Conservation (phyloP, 257 asterid species). For the Sherardia arvensis region DNA sequence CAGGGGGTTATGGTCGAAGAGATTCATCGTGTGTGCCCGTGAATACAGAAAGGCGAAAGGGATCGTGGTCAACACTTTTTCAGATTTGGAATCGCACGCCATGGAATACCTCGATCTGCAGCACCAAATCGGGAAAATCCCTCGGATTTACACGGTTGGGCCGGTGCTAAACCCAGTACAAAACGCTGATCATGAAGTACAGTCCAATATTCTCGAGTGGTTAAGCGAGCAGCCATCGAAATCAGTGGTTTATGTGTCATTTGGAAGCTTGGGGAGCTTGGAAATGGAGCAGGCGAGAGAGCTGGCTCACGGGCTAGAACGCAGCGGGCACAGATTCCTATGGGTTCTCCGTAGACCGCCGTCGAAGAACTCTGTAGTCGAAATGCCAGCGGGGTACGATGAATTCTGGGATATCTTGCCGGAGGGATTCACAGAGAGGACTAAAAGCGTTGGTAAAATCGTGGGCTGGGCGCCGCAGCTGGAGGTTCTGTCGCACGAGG, state of each 20-base stretch:
- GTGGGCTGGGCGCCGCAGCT: conserved; percentile 18
- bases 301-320: conserved; percentile 40
- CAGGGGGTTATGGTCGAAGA: conserved; percentile 29
- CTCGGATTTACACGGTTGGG: conserved; percentile 46
- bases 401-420: conserved; percentile 11
- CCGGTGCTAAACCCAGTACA: conserved; percentile 40
- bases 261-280: conserved; percentile 38
- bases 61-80: conserved; percentile 43
- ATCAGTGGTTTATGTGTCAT: background rate
- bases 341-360: conserved; percentile 34
- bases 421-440: conserved; percentile 12
- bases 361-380: background rate
- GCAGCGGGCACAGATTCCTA: conserved; percentile 33
- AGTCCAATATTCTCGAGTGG: conserved; percentile 5
- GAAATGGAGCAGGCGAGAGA: conserved; percentile 25
- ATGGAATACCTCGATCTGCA: conserved; percentile 22
- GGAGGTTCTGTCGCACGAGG: conserved; percentile 12
- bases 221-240: background rate
- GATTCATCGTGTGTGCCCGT: conserved; percentile 47
- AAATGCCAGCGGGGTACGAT: conserved; percentile 40
- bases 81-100: conserved; percentile 40
- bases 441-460: conserved; percentile 3
- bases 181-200: background rate
- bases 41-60: conserved; percentile 50
- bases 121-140: background rate